Conservation (phyloP, 1,284 basidiomycete species). For the Microbotryum violaceum region DNA sequence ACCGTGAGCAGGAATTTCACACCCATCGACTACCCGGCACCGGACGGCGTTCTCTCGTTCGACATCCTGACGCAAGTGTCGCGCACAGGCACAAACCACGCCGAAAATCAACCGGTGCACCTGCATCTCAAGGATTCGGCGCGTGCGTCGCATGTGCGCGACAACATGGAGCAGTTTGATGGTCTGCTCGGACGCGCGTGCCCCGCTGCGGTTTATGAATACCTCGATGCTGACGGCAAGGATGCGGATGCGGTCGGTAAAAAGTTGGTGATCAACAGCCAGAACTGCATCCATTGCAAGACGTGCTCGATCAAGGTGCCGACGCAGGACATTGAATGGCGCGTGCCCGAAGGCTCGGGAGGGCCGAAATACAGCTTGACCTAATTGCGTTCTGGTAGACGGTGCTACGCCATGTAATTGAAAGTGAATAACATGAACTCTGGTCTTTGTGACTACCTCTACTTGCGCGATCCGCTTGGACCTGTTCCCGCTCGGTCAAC, state of each 20-base stretch:
- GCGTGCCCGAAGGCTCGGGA: constrained; percentile 81
- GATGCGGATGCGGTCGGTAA: constrained; percentile 58
- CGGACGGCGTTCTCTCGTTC: constrained; percentile 85
- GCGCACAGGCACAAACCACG: constrained; percentile 91
- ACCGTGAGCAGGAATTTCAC: constrained; percentile 50
- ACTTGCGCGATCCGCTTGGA: no score
- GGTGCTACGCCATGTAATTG: neutral
- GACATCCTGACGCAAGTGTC: constrained; percentile 87
- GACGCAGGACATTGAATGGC: constrained; percentile 89
- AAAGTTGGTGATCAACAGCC: constrained; percentile 92
- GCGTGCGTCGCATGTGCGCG: constrained; percentile 54
- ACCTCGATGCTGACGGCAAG: constrained; percentile 58
- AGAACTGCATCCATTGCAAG: constrained; percentile 91
- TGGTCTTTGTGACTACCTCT: neutral
- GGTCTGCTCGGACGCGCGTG: constrained; percentile 82
- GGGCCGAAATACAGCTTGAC: constrained; percentile 68
- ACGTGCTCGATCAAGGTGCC: constrained; percentile 86
- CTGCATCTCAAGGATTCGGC: constrained; percentile 52
- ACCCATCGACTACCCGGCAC: constrained; percentile 83
- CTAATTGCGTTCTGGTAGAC: neutral
- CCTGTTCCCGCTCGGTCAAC: no score
- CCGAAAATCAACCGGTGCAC: constrained; percentile 91
- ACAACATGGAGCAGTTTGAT: constrained; percentile 73
- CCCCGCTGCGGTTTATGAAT: constrained; percentile 96
- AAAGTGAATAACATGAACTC: neutral